phyloP scores from a whole-genome alignment of 2,329 filamentous ascomycete genomes.

The Nothopassalora personata region DNA sequence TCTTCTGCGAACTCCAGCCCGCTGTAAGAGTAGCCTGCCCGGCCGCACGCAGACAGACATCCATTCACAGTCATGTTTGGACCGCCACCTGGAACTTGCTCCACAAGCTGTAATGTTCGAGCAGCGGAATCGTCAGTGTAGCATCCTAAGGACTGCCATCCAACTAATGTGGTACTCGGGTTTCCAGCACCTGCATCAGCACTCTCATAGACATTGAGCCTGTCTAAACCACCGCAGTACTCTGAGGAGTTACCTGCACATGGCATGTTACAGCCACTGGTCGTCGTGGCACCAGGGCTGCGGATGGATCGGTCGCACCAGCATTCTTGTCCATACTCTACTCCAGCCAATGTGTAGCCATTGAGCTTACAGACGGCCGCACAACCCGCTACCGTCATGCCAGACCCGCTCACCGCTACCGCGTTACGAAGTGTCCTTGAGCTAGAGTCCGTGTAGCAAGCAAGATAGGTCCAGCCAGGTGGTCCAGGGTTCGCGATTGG shows the following conservation, averaged over 20 bases:
- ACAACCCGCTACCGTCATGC: constrained; percentile 16
- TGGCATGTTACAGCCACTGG: constrained; percentile 22
- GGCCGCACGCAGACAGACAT: constrained; percentile 24
- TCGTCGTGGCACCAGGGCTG: constrained; percentile 9
- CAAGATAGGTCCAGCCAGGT: constrained; percentile 19
- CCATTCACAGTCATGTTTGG: constrained; percentile 34
- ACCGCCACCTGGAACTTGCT: constrained; percentile 16
- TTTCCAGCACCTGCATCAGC: neutral
- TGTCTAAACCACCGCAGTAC: constrained; percentile 25
- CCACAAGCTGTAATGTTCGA: constrained; percentile 4
- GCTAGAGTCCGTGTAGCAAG: constrained; percentile 27
- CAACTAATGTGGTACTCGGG: constrained; percentile 14
- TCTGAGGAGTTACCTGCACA: constrained; percentile 28
- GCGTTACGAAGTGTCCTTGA: constrained; percentile 16
- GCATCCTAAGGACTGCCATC: constrained; percentile 24
- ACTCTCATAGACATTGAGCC: constrained; percentile 25
- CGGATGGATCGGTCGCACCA: constrained; percentile 26
- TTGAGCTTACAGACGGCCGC: constrained; percentile 21
- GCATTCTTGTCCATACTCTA: constrained; percentile 26
- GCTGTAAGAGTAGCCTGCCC: constrained; percentile 20
- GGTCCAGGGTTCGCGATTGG: constrained; percentile 14
- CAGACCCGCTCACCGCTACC: constrained; percentile 18
- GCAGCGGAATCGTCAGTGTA: constrained; percentile 12
- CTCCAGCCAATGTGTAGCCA: constrained; percentile 29
- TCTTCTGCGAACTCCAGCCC: constrained; percentile 32